Evolutionary conservation across 2,329 filamentous ascomycete genomes (phyloP), one percentile per base, ranked within the genome.

Genomic region (Aphanocladium album): DNA sequence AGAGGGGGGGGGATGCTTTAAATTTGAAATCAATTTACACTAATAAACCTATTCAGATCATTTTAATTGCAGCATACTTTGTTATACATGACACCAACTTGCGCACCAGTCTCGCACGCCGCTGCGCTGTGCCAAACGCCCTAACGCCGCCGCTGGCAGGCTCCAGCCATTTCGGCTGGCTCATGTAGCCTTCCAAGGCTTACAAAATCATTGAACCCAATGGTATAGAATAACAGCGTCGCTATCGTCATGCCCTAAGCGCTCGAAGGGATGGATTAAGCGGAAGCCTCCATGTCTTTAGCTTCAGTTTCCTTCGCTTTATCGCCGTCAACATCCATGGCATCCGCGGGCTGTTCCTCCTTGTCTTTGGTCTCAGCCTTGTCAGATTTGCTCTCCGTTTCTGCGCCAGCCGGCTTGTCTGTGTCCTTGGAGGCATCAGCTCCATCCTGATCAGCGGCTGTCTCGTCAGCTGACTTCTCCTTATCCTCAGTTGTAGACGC

Each of bases 311-410:
- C 67, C 62, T 71, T 73, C 12, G 62, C 62, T 50, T 74, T 70
- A 23, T 68, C 67, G 30, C 65, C 57, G 23, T 74, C 73, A 30
- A 73, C 65, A n/a, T 74, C 73, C 71, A 73, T 73, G 30, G 68
- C 68, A 39, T 74, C 73, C 23, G 56, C 52, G 21, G 64, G 57
- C 43, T 68, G 60, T 16, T 65, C 63, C 56, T 63, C 58, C 19
- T 67, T 66, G 23, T 62, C 62, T 25, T 64, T 65, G 2, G 53
- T 53, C 12, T 64, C 64, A 14, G 64, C 61, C 30, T 63, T 59
- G 2, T 53, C 55, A 6, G 51, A 39, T 23, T 63, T 59, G 33
- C 59, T 63, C 11, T 53, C 39, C 8, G 60, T 33, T 46, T 68
- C 56, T 46, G 67, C 67, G 5, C 53, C 23, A 16, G 46, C 23